phyloP scores from a whole-genome alignment of 208 protist genomes.

The Endotrypanum monterogeii region DNA sequence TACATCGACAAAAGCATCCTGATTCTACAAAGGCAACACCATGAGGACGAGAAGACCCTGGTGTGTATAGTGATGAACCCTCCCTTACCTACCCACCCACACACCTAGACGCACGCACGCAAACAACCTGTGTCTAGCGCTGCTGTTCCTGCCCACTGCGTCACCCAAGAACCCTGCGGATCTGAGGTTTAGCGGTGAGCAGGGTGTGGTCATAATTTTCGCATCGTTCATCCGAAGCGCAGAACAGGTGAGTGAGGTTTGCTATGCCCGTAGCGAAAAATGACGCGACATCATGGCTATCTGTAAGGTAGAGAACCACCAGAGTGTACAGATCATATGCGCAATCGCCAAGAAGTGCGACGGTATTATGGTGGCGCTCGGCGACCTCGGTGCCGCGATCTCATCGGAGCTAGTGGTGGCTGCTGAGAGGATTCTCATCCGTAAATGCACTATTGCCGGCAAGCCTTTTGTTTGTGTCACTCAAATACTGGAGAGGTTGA shows the following conservation, averaged over 20 bases:
- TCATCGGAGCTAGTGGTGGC: conserved; percentile 97
- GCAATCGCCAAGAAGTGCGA: conserved; percentile 97
- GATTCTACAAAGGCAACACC: conserved; percentile 80
- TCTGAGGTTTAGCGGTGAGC: conserved; percentile 94
- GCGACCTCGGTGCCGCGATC: conserved; percentile 99
- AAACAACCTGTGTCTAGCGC: conserved; percentile 82
- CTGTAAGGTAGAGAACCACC: conserved; percentile 99
- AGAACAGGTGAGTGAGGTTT: conserved; percentile 94
- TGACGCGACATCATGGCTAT: conserved; percentile 96
- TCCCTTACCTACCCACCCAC: no score
- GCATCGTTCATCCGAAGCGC: conserved; percentile 98
- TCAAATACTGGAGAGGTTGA: conserved; percentile 99
- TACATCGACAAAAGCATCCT: conserved; percentile 98
- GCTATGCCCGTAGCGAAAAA: conserved; percentile 86
- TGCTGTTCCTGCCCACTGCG: conserved; percentile 89
- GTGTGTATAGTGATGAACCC: conserved; percentile 86
- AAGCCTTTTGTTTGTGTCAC: conserved; percentile 99
- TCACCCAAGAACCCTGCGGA: conserved; percentile 94
- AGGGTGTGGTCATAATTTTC: conserved; percentile 98
- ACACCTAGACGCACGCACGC: no score
- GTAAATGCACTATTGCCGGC: conserved; percentile 96
- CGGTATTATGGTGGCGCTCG: conserved; percentile 99
- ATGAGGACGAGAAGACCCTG: conserved; percentile 74
- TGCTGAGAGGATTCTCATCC: conserved; percentile 99
- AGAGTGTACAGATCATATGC: conserved; percentile 98